Evolutionary conservation across 164 flowering plant species (phyloP), one percentile per base, ranked within the genome.

Genomic region (Tinospora cordifolia): DNA sequence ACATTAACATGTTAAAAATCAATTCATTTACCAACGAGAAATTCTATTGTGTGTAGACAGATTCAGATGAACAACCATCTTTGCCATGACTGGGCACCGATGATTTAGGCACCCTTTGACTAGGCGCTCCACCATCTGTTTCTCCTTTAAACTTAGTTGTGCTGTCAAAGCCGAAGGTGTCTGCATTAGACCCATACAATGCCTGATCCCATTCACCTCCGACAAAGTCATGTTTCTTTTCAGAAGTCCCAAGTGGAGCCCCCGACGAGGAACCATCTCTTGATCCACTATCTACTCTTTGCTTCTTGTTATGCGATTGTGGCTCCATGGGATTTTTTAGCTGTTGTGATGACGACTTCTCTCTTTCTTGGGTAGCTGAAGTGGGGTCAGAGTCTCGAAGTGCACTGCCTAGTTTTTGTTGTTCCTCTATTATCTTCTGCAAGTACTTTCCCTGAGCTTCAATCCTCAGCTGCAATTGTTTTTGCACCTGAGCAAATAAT

Each of bases 361-460:
- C 76, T 40, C 80, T 73, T n/a, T 76, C 83, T 39, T 81, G 83
- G 0, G 78, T 67, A 7, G 19, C 41, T 9, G 73, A 71, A 34
- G 60, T 30, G 5, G 77, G 30, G 40, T 83, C 86, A 0, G 83
- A 72, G 34, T 76, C 81, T 68, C 75, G 78, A 25, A 85, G 76
- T 1, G 72, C 69, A 40, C 83, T 81, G n/a, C 88, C 87, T 62
- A 85, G 83, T 74, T 84, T 86, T 76, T 88, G 87, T 71, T 88
- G 92, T 75, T 88, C 92, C 69, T 88, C 92, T 15, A 86, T 86
- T 69, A 88, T 88, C 78, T 86, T 86, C 78, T 88, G 87, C 79
- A 88, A 79, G 77, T 88, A 88, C 74, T 84, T 88, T 6, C 87
- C 88, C 78, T 88, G 92, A 15, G 90, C 92, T 84, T 88, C 92